Conservation (phyloP, 306 rosid genomes). For the Prunus armeniaca region DNA sequence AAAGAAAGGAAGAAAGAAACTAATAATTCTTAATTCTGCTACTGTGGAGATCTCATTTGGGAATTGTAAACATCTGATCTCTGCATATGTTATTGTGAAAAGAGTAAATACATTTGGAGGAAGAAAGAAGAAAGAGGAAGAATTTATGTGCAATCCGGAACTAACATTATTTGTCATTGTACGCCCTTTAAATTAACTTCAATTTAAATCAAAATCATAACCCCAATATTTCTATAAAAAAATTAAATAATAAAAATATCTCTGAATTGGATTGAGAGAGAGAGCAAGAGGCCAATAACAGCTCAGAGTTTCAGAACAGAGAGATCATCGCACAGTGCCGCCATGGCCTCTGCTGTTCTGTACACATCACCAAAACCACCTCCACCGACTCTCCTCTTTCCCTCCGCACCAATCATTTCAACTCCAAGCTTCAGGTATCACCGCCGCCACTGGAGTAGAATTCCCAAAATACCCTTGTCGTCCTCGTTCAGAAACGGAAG, state of each 20-base stretch:
- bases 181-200: background rate
- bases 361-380: conserved; percentile 16
- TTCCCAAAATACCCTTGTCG: conserved; percentile 11
- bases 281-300: background rate
- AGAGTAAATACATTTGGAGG: conserved; percentile 25
- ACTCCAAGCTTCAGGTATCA: background rate
- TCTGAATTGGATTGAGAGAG: background rate
- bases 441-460: background rate
- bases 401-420: conserved; percentile 4
- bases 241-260: background rate
- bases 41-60: conserved; percentile 60
- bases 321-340: background rate
- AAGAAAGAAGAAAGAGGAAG: conserved; percentile 11
- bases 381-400: conserved; percentile 10
- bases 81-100: conserved; percentile 52
- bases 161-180: too few species aligned
- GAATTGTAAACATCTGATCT: conserved; percentile 80
- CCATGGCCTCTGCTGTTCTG: conserved; percentile 39
- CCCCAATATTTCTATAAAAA: background rate
- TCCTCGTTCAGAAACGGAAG: conserved; percentile 41
- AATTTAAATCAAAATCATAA: background rate
- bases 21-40: conserved; percentile 33
- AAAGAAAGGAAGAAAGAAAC: conserved; percentile 12
- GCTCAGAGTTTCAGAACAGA: background rate
- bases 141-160: background rate